Evolutionary conservation across 139 green algal species (phyloP), one percentile per base, ranked within the genome.

Genomic region (Coelastrella sp.): DNA sequence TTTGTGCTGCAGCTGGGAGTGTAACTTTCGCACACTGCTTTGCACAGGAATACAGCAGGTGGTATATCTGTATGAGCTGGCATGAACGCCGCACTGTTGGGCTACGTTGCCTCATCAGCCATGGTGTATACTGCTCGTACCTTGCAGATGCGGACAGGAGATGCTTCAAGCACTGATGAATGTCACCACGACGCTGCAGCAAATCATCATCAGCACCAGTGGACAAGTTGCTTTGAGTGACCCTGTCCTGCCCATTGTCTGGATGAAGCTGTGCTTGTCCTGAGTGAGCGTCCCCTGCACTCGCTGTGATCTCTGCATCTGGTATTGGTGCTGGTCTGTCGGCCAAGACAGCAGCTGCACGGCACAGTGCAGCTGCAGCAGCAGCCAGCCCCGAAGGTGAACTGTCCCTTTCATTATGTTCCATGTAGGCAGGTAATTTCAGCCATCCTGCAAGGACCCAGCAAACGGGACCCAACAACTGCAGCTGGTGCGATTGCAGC

Each of bases 381-480:
- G 40, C 63, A 53, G n/a, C 64, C 0, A 91, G 35, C 1, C 21
- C 51, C 19, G 43, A 38, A 7, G 87, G 81, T 0, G 89, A 90
- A 50, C 94, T 45, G 60, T 96, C 94, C 0, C 92, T 83, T 13
- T 73, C 86, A 71, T 96, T 96, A 40, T 93, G 88, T 77, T 94
- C 92, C 38, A 72, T 81, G 51, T 94, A 94, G 9, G 45, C 53
- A 1, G 13, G 84, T 81, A 4, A 81, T 86, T 69, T 92, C 23
- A 30, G 88, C 79, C 43, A 90, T 38, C 37, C 72, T 4, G 81
- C 79, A 19, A 96, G 87, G 9, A 75, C 25, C 27, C 3, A 34
- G 25, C 87, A 89, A 25, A 94, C 62, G 2, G 63, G 68, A 2
- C 40, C 79, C 86, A 96, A 84, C 72, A 90, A 78, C 3, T 87